Evolutionary conservation across 495 filamentous ascomycete genomes (phyloP).

Genomic region (Rhypophila decipiens): DNA sequence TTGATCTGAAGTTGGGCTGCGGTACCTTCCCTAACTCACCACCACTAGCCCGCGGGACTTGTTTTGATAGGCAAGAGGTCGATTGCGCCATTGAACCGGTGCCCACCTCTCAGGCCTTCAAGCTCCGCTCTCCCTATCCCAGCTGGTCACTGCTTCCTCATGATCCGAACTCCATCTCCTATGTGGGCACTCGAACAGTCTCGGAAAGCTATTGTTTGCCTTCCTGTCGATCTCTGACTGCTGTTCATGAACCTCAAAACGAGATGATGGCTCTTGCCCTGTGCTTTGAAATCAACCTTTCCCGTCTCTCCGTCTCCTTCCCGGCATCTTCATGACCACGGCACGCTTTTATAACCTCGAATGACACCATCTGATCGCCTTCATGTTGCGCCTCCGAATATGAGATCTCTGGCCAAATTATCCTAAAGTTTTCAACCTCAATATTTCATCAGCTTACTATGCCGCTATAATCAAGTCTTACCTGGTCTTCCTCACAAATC

Average conservation of each 20-base stretch:
- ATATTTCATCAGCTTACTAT: not conserved
- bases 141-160: not conserved
- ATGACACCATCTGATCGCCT: no score
- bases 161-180: not conserved
- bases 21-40: no score
- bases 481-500: not conserved
- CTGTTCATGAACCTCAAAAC: no score
- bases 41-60: no score
- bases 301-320: constrained; percentile 5
- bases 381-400: not conserved
- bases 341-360: no score
- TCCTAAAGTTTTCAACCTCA: not conserved
- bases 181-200: not conserved
- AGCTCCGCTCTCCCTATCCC: not conserved
- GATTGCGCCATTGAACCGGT: constrained; percentile 23
- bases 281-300: not conserved
- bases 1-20: no score
- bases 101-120: constrained; percentile 3
- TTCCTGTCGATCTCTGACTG: not conserved
- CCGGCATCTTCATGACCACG: not conserved
- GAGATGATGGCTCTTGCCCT: not conserved
- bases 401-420: not conserved
- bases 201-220: not conserved
- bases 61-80: constrained; percentile 17
- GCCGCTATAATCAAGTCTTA: not conserved